Evolutionary conservation across 1,284 basidiomycete genomes (phyloP).

Genomic region (Hortiboletus rubellus): DNA sequence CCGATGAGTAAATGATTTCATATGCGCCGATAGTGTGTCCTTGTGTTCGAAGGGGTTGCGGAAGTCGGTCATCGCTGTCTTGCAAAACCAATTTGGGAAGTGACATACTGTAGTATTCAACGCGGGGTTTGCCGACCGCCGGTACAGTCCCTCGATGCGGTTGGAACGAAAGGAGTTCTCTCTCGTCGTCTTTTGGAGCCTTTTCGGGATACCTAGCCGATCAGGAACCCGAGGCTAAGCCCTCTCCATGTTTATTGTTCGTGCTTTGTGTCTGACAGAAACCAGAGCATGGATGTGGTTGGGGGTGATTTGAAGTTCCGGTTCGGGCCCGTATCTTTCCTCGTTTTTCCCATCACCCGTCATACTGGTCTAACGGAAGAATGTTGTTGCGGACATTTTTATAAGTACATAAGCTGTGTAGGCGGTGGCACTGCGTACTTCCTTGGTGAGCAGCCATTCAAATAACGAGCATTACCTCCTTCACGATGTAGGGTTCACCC

Average conservation of each 20-base stretch:
- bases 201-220: too few species aligned
- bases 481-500: constrained; percentile 25
- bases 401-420: too few species aligned
- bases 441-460: not conserved
- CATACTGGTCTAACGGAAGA: not conserved
- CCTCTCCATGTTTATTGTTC: not conserved
- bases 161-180: too few species aligned
- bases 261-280: not conserved
- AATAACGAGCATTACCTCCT: constrained; percentile 13
- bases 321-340: not conserved
- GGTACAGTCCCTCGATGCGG: not conserved
- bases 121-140: constrained; percentile 9
- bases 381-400: not conserved
- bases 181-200: too few species aligned
- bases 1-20: not conserved
- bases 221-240: not conserved
- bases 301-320: too few species aligned
- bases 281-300: not conserved
- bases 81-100: constrained; percentile 13
- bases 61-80: constrained; percentile 1
- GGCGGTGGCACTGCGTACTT: too few species aligned
- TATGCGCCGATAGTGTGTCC: not conserved
- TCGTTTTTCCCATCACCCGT: not conserved
- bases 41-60: not conserved
- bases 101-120: not conserved